These are phyloP conservation scores for Sclerotiophoma versabilis DNA, from an alignment of 2,329 filamentous ascomycete species.

Conservation along the genomic window DNA sequence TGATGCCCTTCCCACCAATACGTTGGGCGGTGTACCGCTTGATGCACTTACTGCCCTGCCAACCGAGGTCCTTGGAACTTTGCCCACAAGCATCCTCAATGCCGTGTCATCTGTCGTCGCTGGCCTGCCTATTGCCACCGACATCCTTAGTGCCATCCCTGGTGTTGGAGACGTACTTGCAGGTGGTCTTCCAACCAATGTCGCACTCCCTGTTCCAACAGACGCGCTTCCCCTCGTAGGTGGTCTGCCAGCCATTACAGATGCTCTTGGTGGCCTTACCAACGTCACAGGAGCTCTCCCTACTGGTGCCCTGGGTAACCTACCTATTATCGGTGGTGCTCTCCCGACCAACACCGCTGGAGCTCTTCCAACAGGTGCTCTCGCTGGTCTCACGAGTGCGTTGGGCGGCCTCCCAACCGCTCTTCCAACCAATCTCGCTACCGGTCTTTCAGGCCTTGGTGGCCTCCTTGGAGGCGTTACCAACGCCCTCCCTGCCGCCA, in stretches of 20 bases:
- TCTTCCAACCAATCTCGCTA: neutral
- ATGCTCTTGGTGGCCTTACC: neutral
- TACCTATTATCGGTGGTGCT: neutral
- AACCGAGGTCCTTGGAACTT: too few relatives aligned
- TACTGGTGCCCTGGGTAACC: neutral
- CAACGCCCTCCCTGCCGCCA: neutral
- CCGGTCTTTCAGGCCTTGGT: neutral
- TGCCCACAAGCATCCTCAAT: too few relatives aligned
- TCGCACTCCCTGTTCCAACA: neutral
- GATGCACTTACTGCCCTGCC: too few relatives aligned
- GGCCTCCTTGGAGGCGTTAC: neutral
- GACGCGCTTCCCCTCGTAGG: constrained; percentile 1
- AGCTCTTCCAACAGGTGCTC: neutral
- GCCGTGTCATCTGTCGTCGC: too few relatives aligned
- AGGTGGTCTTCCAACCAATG: neutral
- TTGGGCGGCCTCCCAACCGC: neutral
- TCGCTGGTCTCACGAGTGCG: neutral
- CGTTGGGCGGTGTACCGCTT: too few relatives aligned
- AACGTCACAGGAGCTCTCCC: neutral
- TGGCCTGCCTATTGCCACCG: neutral
- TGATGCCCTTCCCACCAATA: too few relatives aligned
- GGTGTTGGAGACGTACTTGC: neutral
- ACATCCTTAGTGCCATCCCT: neutral
- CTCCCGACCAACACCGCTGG: neutral
- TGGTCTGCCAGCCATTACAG: neutral